phyloP scores from a whole-genome alignment of 2,329 filamentous ascomycete genomes.

The Drechslerella dactyloides region DNA sequence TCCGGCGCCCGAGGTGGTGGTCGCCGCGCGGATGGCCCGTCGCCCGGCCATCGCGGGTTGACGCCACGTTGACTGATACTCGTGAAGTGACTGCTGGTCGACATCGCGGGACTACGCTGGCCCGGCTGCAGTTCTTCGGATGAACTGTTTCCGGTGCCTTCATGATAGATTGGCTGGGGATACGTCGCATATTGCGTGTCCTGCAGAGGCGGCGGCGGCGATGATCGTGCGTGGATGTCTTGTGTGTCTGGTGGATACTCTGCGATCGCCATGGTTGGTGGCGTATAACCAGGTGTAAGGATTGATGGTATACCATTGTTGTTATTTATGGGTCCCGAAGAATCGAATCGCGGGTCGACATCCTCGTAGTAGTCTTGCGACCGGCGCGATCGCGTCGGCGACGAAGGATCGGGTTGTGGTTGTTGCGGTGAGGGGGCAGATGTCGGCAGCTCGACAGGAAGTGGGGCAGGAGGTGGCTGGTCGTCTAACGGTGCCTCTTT shows the following conservation, averaged over 20 bases:
- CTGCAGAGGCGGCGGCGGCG: constrained; percentile 55
- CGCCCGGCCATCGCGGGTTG: constrained; percentile 77
- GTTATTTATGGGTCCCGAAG: constrained; percentile 49
- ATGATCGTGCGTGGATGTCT: constrained; percentile 55
- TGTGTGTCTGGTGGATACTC: constrained; percentile 51
- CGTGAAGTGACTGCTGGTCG: constrained; percentile 84
- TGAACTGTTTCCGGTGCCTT: constrained; percentile 58
- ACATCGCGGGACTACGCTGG: constrained; percentile 74
- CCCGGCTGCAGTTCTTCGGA: constrained; percentile 71
- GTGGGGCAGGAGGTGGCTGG: constrained; percentile 48
- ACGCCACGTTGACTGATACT: constrained; percentile 86
- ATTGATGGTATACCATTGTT: constrained; percentile 49
- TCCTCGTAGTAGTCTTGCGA: constrained; percentile 81
- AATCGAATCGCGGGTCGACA: constrained; percentile 78
- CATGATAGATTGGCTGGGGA: constrained; percentile 58
- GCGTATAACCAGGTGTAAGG: constrained; percentile 33
- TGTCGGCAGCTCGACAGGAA: constrained; percentile 54
- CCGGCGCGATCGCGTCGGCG: constrained; percentile 37
- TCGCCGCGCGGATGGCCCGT: constrained; percentile 57
- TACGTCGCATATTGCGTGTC: constrained; percentile 2
- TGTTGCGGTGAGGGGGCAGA: constrained; percentile 10
- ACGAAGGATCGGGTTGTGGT: constrained; percentile 22
- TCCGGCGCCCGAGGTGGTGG: constrained; percentile 55
- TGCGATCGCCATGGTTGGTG: constrained; percentile 41
- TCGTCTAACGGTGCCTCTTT: constrained; percentile 13